A percentile compares a stretch with the other conserved stretches of the same genome.
Evolutionary conservation across 176 grass and related monocot genomes (phyloP).

Genomic region (Carex kokanica): DNA sequence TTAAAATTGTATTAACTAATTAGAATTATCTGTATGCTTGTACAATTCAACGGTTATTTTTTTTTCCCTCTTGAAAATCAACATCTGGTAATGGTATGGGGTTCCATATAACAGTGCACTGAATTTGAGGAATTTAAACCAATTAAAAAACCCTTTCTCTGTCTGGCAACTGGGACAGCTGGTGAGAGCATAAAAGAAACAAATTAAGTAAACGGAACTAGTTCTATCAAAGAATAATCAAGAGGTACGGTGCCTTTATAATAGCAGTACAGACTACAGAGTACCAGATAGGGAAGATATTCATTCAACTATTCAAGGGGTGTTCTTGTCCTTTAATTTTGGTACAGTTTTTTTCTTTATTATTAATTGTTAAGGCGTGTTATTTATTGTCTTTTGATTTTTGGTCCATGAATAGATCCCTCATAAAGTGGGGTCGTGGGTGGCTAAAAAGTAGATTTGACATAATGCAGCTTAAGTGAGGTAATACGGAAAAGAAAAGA

Average conservation of each 20-base stretch:
- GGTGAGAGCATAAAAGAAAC: neutral
- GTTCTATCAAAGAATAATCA: constrained; percentile 23
- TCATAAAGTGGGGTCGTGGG: neutral
- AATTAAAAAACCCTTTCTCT: constrained; percentile 11
- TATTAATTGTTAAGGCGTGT: neutral
- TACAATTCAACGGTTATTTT: neutral
- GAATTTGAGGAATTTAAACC: neutral
- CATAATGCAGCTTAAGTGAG: neutral
- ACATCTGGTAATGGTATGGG: constrained; percentile 21
- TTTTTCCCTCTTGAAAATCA: neutral
- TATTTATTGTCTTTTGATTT: neutral
- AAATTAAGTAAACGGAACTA: constrained; percentile 2
- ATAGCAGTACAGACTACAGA: constrained; percentile 8
- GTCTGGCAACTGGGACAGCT: constrained; percentile 10
- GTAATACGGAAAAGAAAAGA: neutral
- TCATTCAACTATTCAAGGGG: neutral
- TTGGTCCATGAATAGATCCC: neutral
- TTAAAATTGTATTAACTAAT: neutral
- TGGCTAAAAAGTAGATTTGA: neutral
- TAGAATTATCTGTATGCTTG: neutral
- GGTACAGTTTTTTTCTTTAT: neutral
- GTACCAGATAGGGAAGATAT: neutral
- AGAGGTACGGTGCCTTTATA: constrained; percentile 18
- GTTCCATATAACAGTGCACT: constrained; percentile 21
- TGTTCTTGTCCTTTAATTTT: neutral